Evolutionary conservation across 2,329 filamentous ascomycete genomes (phyloP).

Genomic region (Sphaceloma murrayae): DNA sequence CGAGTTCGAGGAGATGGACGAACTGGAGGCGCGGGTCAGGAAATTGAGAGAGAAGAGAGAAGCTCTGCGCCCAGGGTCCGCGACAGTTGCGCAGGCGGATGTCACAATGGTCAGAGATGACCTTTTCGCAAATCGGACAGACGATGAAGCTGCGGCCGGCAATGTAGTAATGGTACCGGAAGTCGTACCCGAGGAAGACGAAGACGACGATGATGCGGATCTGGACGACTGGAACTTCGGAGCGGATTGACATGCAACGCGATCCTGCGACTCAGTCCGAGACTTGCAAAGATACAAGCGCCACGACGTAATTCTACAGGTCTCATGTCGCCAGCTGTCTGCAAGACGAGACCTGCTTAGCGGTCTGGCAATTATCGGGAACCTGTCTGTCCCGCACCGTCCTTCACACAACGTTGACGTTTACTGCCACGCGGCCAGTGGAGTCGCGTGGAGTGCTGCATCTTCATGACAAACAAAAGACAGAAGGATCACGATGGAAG

Average conservation of each 20-base stretch:
- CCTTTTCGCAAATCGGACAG: not conserved
- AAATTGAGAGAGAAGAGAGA: slow-evolving; percentile 39
- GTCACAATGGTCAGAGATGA: not conserved
- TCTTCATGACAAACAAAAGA: too few relatives aligned
- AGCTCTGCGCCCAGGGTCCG: slow-evolving; percentile 28
- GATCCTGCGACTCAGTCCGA: not conserved
- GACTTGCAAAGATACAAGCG: not conserved
- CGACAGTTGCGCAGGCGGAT: slow-evolving; percentile 15
- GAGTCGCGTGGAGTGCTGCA: too few relatives aligned
- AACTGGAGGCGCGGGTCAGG: slow-evolving; percentile 37
- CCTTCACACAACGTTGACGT: too few relatives aligned
- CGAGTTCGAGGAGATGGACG: slow-evolving; percentile 44
- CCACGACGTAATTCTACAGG: too few relatives aligned
- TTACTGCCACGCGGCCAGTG: too few relatives aligned
- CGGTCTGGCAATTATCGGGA: too few relatives aligned
- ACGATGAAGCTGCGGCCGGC: not conserved
- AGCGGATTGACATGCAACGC: slow-evolving; percentile 16
- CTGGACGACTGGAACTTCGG: slow-evolving; percentile 23
- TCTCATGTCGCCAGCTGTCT: too few relatives aligned
- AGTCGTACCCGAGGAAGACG: slow-evolving; percentile 20
- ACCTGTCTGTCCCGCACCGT: too few relatives aligned
- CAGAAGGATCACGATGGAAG: too few relatives aligned
- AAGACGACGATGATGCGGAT: slow-evolving; percentile 21
- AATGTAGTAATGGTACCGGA: not conserved
- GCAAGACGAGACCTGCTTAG: too few relatives aligned